These are phyloP conservation scores for Vitis hybrid DNA, from an alignment of 177 flowering plant genomes.

Conservation along the genomic window DNA sequence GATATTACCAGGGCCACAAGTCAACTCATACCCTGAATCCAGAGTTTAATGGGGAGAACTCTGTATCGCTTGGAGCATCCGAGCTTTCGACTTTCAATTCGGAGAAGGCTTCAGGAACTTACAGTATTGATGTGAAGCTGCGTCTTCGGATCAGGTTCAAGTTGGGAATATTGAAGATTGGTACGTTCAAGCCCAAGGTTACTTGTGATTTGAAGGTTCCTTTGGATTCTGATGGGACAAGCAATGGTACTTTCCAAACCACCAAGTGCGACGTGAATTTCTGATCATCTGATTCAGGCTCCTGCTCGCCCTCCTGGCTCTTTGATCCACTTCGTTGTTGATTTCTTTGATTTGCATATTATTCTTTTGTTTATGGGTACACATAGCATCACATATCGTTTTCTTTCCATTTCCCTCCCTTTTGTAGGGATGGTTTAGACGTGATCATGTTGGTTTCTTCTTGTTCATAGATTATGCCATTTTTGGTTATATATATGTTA, in stretches of 20 bases:
- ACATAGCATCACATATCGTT: background rate
- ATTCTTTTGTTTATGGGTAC: background rate
- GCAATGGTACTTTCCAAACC: background rate
- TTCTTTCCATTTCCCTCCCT: too few relatives aligned
- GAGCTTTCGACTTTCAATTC: too few relatives aligned
- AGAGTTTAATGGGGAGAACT: conserved; percentile 9
- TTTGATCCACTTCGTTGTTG: too few relatives aligned
- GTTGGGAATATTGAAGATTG: conserved; percentile 14
- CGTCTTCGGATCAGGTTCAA: conserved; percentile 15
- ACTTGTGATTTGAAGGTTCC: conserved; percentile 23
- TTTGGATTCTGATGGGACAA: conserved; percentile 2
- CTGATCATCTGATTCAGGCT: too few relatives aligned
- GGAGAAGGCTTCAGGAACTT: conserved; percentile 17
- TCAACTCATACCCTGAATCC: conserved; percentile 20
- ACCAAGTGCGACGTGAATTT: background rate
- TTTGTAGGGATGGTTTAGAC: background rate
- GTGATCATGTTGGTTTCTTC: background rate
- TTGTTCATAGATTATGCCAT: too few relatives aligned
- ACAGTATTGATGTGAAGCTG: conserved; percentile 17
- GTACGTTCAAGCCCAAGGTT: conserved; percentile 14
- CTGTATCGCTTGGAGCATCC: too few relatives aligned
- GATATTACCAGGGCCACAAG: conserved; percentile 43
- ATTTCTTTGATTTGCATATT: background rate
- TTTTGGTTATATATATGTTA: too few relatives aligned
- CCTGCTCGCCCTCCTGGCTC: too few relatives aligned